A percentile compares a stretch with the other conserved stretches of the same genome.
Conservation (phyloP, 139 green algal species). For the Chlamydomonas incerta region DNA sequence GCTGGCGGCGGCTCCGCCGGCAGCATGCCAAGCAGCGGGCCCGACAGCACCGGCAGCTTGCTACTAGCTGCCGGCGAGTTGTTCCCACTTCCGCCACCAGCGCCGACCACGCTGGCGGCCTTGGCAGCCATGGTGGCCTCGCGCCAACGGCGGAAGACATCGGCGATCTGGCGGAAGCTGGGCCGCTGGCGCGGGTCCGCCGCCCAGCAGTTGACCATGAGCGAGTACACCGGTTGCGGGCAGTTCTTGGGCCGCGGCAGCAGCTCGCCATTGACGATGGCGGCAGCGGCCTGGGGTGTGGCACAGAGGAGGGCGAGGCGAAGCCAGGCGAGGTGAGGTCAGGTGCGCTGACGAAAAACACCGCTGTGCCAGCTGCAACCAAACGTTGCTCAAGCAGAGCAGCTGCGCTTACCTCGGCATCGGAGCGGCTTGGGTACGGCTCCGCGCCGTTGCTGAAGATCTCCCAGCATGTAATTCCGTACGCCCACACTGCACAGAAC, state of each 20-base stretch:
- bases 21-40: too few species aligned
- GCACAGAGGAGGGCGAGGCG: too few species aligned
- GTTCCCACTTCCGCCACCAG: background rate
- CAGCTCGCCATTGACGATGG: slow-evolving; percentile 39
- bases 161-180: slow-evolving; percentile 48
- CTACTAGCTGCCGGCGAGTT: background rate
- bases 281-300: slow-evolving; percentile 54
- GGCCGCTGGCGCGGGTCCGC: slow-evolving; percentile 47
- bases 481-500: slow-evolving; percentile 72
- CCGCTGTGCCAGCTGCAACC: too few species aligned
- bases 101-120: background rate
- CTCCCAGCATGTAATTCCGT: slow-evolving; percentile 70
- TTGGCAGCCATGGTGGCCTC: slow-evolving; percentile 20
- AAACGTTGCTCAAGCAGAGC: too few species aligned
- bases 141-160: slow-evolving; percentile 37
- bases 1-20: too few species aligned
- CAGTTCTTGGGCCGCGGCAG: slow-evolving; percentile 54
- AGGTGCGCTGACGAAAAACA: too few species aligned
- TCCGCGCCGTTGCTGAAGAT: slow-evolving; percentile 66
- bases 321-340: too few species aligned
- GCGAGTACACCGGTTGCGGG: slow-evolving; percentile 55
- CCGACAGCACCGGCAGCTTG: background rate
- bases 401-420: slow-evolving; percentile 52
- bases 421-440: slow-evolving; percentile 53
- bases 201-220: slow-evolving; percentile 67